Evolutionary conservation across 2,329 filamentous ascomycete species (phyloP).

Genomic region (Diaporthe citrichinensis): DNA sequence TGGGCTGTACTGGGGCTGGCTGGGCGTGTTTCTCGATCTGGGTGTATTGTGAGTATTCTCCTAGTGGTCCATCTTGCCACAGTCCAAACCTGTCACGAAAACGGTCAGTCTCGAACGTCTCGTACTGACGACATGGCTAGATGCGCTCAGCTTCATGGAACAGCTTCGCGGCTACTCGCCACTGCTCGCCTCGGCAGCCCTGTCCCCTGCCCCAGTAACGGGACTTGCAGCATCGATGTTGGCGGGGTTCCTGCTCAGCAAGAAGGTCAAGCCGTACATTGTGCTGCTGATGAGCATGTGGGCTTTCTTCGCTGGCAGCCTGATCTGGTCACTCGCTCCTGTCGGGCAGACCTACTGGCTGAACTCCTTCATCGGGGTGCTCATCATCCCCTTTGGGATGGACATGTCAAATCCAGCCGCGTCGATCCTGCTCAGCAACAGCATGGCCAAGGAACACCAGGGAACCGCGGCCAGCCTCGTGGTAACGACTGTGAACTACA

Average conservation of each 20-base stretch:
- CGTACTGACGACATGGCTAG: neutral
- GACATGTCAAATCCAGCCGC: constrained; percentile 77
- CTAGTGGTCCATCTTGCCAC: neutral
- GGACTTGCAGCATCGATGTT: constrained; percentile 62
- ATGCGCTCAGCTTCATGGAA: constrained; percentile 51
- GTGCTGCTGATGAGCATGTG: constrained; percentile 61
- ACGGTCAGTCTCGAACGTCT: neutral
- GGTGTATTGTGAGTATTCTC: constrained; percentile 51
- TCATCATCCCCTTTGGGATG: constrained; percentile 75
- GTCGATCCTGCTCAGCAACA: constrained; percentile 71
- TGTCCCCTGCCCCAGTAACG: constrained; percentile 59
- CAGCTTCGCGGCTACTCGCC: constrained; percentile 55
- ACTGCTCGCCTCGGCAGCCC: constrained; percentile 60
- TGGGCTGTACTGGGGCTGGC: constrained; percentile 60
- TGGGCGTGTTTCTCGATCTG: constrained; percentile 60
- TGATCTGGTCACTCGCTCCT: constrained; percentile 63
- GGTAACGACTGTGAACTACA: constrained; percentile 77
- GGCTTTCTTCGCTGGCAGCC: constrained; percentile 59
- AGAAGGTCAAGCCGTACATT: constrained; percentile 52
- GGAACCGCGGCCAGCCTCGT: constrained; percentile 68
- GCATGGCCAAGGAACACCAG: constrained; percentile 60
- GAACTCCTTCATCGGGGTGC: constrained; percentile 70
- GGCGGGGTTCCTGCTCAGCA: constrained; percentile 59
- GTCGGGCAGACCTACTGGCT: constrained; percentile 74
- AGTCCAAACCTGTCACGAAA: neutral